Percentiles rank a stretch among this genome's conserved stretches.
These are phyloP conservation scores for Stylonectria norvegica DNA, from an alignment of 2,329 filamentous ascomycete genomes.

Conservation along the genomic window DNA sequence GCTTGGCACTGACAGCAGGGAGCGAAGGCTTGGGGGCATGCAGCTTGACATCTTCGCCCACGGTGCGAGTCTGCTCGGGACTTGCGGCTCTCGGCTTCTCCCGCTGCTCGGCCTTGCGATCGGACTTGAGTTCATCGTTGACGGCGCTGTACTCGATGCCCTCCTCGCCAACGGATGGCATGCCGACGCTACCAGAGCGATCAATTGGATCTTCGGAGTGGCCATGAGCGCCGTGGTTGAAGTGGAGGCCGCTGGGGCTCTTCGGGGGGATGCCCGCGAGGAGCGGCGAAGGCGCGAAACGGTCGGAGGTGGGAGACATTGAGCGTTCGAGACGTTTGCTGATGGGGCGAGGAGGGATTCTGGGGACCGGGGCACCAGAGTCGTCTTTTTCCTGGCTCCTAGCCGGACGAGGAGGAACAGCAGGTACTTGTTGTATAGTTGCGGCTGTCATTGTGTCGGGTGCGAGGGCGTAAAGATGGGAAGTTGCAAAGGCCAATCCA, in stretches of 20 bases:
- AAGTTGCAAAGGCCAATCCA: not conserved
- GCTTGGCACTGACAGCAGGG: slow-evolving; percentile 75
- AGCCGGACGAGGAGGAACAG: slow-evolving; percentile 55
- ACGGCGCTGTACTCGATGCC: slow-evolving; percentile 77
- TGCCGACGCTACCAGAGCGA: slow-evolving; percentile 71
- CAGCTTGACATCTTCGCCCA: slow-evolving; percentile 78
- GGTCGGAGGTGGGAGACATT: slow-evolving; percentile 70
- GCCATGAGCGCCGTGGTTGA: slow-evolving; percentile 33
- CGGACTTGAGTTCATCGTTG: slow-evolving; percentile 39
- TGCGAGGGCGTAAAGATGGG: slow-evolving; percentile 12
- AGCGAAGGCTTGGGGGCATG: slow-evolving; percentile 87
- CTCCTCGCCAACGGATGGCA: slow-evolving; percentile 86
- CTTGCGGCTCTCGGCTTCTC: slow-evolving; percentile 38
- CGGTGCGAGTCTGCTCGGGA: slow-evolving; percentile 71
- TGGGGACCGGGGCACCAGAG: slow-evolving; percentile 48
- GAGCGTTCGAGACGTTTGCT: slow-evolving; percentile 72
- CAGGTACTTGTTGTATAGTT: slow-evolving; percentile 48
- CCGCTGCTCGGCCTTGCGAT: slow-evolving; percentile 36
- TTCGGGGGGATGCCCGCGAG: slow-evolving; percentile 63
- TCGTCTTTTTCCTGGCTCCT: slow-evolving; percentile 47
- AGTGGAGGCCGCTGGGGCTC: slow-evolving; percentile 37
- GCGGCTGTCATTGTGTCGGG: slow-evolving; percentile 46
- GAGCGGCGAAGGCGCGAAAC: slow-evolving; percentile 81
- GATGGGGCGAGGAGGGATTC: slow-evolving; percentile 73
- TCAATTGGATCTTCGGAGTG: slow-evolving; percentile 43